Conservation (phyloP, 1,139 yeast species). For the Debaryomyces sp. region DNA sequence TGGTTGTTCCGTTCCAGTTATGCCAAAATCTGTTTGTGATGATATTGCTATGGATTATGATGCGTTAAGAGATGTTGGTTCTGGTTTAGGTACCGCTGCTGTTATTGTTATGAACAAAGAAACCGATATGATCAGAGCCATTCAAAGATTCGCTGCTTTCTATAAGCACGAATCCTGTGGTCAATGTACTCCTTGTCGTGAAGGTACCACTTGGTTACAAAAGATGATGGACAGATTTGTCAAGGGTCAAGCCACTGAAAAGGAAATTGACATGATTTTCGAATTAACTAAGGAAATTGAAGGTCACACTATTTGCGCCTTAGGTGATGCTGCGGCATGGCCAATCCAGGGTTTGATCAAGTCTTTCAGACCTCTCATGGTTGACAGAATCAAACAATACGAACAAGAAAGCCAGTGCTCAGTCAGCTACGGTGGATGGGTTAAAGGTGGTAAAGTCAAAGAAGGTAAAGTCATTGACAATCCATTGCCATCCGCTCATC, state of each 20-base stretch:
- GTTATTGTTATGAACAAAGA: conserved; percentile 87
- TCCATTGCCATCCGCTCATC: conserved; percentile 54
- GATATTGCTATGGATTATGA: conserved; percentile 82
- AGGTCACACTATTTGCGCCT: conserved; percentile 89
- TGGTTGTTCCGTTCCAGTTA: conserved; percentile 82
- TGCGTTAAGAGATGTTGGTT: conserved; percentile 79
- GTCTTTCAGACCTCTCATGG: conserved; percentile 80
- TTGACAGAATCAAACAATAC: conserved; percentile 62
- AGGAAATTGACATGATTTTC: conserved; percentile 79
- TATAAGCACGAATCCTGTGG: conserved; percentile 93
- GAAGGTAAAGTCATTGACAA: conserved; percentile 70
- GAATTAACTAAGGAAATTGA: conserved; percentile 85
- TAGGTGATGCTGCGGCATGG: conserved; percentile 95
- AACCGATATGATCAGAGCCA: conserved; percentile 81
- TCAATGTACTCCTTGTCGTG: conserved; percentile 94
- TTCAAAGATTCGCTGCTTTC: conserved; percentile 79
- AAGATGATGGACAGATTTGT: conserved; percentile 83
- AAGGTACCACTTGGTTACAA: conserved; percentile 85
- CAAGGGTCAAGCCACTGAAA: conserved; percentile 74
- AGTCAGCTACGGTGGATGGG: conserved; percentile 79
- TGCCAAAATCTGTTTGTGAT: conserved; percentile 68
- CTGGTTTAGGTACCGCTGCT: conserved; percentile 91
- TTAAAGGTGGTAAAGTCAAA: conserved; percentile 57
- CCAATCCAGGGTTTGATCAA: conserved; percentile 86
- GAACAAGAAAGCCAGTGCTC: conserved; percentile 39